Evolutionary conservation across 108 stramenopile genomes (phyloP), one percentile per base, ranked within the genome.

Genomic region (Skeletonema potamos): DNA sequence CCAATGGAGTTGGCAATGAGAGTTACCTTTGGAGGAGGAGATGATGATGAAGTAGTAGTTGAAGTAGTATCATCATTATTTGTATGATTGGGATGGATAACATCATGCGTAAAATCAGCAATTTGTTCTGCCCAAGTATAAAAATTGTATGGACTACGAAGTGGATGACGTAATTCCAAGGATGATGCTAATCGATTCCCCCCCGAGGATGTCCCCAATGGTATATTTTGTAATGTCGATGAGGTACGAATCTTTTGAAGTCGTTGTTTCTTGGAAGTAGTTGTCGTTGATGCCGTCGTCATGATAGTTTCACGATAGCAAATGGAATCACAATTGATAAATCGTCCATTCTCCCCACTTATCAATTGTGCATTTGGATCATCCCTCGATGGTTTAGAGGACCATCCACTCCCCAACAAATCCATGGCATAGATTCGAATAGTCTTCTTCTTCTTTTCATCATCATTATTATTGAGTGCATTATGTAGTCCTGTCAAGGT

Each of bases 1-100:
- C 97, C 96, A 62, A 98, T 96, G 29, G 91, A 94, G 79, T 98
- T 98, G 77, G 89, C 87, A 5, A 97, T 89, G 12, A 98, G 68
- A 54, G 89, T 93, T 26, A 92, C 86, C 24, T 57, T 77, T 58
- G 39, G 39, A 1, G 39, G 15, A 1, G 39, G 10, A 0, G 34
- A 36, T 36, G 34, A 7, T 9, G 34, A 36, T 7, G 34, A 4
- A 6, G 9, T 10, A 36, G 8, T 11, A 12, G 12, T 12, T 37
- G 36, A 0, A 12, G 11, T 20, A 51, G 4, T 20, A 20, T 51
- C 22, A 51, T 24, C 7, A 24, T 17, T 6, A 22, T 51, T 17
- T 4, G 34, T 6, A n/a, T 44, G 48, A 22, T 51, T 51, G 48
- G 22, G 22, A 51, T 57, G 66, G 20, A 79, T 62, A 9, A 96